Evolutionary conservation across 352 stramenopile genomes (phyloP), one percentile per base, ranked within the genome.

Genomic region (Globisporangium radiosum): DNA sequence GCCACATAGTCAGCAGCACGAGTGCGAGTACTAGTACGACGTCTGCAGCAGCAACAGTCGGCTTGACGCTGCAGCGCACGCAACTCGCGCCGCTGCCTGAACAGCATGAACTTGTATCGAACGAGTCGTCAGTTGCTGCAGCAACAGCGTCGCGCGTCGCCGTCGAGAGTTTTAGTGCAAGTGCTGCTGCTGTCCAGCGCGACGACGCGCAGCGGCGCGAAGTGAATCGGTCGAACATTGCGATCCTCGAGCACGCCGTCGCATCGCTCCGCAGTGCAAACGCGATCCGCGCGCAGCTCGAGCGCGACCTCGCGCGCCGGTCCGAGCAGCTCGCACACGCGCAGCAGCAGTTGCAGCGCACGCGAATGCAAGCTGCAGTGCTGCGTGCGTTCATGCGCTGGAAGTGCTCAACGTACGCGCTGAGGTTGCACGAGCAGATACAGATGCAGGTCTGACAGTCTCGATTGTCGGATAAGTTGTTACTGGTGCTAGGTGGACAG

Each of bases 331-430:
- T 68, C 13, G 48, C 17, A 38, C 54, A 53, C 64, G 64, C 13
- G 65, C 50, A 33, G 56, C 61, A 49, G 51, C 70, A 60, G 52
- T 71, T 52, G n/a, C 58, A 44, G 59, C 58, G 25, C 50, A 70
- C 52, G 68, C 66, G 60, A 33, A n/a, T 69, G 44, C 73, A 79
- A 54, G 76, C 80, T 45, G 48, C 74, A 11, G 39, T 76, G 3
- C 45, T 78, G n/a, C 66, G 67, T 48, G 66, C 66, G 6, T 82
- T 82, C 51, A 47, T 80, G 48, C 71, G 63, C 48, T 82, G 73
- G 73, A 79, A 76, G 52, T 67, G 65, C 60, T 47, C 62, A 7
- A 64, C 58, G 49, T 59, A 60, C 19, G 42, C 56, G 36, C 53
- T 69, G 3, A 61, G 62, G 1, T 45, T 65, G 38, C 54, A 58